phyloP scores from a whole-genome alignment of 805 yeast genomes.

The Ogataea pilisensis region DNA sequence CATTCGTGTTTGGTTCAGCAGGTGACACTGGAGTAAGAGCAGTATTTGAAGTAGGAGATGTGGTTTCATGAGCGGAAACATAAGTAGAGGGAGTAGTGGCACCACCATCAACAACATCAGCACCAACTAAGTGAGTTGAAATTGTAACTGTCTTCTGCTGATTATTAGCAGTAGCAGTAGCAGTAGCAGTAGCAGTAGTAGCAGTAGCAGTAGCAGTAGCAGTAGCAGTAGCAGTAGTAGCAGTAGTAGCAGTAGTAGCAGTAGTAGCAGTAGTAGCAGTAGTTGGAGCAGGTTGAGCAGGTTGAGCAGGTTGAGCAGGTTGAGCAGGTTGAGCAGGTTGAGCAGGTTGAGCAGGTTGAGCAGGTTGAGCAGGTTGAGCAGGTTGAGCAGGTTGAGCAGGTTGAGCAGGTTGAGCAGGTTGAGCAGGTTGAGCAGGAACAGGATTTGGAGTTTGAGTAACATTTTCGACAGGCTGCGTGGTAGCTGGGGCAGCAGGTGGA shows the following conservation, averaged over 20 bases:
- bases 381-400: too few species aligned
- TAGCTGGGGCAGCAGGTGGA: too few species aligned
- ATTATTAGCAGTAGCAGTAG: slow-evolving; percentile 9
- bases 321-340: too few species aligned
- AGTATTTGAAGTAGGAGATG: slow-evolving; percentile 4
- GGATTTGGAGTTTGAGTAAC: slow-evolving; percentile 8
- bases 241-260: slow-evolving; percentile 18
- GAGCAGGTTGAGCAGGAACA: too few species aligned
- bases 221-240: slow-evolving; percentile 17
- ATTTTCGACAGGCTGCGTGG: slow-evolving; percentile 12
- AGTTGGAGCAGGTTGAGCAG: too few species aligned
- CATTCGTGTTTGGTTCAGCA: too few species aligned
- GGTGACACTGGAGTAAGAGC: slow-evolving; percentile 9
- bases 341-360: too few species aligned
- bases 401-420: too few species aligned
- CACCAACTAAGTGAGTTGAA: slow-evolving; percentile 2
- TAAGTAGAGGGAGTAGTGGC: slow-evolving; percentile 4
- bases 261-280: slow-evolving; percentile 12
- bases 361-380: too few species aligned
- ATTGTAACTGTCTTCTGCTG: slow-evolving; percentile 1
- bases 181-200: slow-evolving; percentile 7
- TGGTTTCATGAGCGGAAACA: slow-evolving; percentile 1
- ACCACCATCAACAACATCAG: slow-evolving; percentile 5
- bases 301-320: too few species aligned
- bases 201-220: slow-evolving; percentile 6